phyloP scores from a whole-genome alignment of 108 stramenopile genomes.

The Poteriospumella lacustris region DNA sequence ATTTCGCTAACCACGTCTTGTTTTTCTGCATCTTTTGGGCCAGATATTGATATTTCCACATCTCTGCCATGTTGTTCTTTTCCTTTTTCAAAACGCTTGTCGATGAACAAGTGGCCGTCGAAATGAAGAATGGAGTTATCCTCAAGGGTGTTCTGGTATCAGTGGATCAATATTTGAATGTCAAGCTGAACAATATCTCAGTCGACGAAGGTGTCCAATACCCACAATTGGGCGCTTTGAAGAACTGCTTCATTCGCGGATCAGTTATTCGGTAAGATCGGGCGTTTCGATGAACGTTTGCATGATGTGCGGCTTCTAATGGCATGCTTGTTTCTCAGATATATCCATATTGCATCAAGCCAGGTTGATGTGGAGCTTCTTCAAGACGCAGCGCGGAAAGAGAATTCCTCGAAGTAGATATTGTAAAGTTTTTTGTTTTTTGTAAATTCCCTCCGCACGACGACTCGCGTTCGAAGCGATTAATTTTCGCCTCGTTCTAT shows the following conservation, averaged over 20 bases:
- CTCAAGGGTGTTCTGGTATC: conserved; percentile 88
- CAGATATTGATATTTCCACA: no score
- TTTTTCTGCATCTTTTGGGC: no score
- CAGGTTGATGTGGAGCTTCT: conserved; percentile 94
- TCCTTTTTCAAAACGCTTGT: conserved; percentile 99
- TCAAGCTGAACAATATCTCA: conserved; percentile 79
- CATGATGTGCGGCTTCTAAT: no score
- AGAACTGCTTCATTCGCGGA: conserved; percentile 95
- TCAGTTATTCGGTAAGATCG: conserved; percentile 73
- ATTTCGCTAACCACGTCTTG: no score
- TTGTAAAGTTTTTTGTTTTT: no score
- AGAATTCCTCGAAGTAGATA: conserved; percentile 62
- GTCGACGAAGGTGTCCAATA: conserved; percentile 74
- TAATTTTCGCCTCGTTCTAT: no score
- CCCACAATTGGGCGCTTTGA: conserved; percentile 69
- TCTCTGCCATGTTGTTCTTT: conserved; percentile 81
- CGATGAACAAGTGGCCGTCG: conserved; percentile 93
- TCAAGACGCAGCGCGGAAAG: conserved; percentile 95
- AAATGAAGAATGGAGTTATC: conserved; percentile 95
- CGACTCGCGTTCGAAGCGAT: no score
- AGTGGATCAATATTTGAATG: conserved; percentile 98
- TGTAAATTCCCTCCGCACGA: no score
- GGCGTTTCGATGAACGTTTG: no score
- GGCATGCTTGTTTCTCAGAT: conserved; percentile 48
- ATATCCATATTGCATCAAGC: conserved; percentile 86